Conservation (phyloP, 768 basidiomycete species). For the Coprinopsis sp. region DNA sequence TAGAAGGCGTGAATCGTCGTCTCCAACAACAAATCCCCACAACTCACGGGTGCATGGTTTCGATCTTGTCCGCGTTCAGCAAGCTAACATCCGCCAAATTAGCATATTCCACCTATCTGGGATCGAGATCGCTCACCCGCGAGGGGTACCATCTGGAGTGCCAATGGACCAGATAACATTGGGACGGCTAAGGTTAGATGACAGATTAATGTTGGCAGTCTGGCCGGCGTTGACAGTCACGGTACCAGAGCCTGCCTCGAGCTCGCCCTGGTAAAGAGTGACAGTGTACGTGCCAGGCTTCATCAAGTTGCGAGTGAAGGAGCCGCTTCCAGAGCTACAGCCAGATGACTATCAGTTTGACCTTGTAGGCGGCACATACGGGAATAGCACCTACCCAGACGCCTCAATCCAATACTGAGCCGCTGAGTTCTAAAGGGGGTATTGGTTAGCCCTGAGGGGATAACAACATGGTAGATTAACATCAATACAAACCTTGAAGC, state of each 20-base stretch:
- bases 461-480: not conserved
- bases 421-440: slow-evolving; percentile 35
- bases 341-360: not conserved
- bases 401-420: slow-evolving; percentile 45
- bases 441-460: not conserved
- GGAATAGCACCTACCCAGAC: slow-evolving; percentile 26
- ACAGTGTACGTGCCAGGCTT: slow-evolving; percentile 47
- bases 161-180: slow-evolving; percentile 42
- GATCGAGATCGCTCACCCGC: slow-evolving; percentile 24
- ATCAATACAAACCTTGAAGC: slow-evolving; percentile 31
- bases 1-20: slow-evolving; percentile 8
- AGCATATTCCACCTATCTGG: not conserved
- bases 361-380: not conserved
- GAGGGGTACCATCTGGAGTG: slow-evolving; percentile 42
- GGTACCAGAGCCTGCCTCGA: slow-evolving; percentile 38
- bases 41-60: slow-evolving; percentile 45
- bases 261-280: slow-evolving; percentile 42
- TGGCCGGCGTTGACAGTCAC: slow-evolving; percentile 38
- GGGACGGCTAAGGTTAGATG: slow-evolving; percentile 29
- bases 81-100: slow-evolving; percentile 23
- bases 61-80: slow-evolving; percentile 46
- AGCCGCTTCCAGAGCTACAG: slow-evolving; percentile 23
- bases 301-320: slow-evolving; percentile 40
- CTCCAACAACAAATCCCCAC: not conserved
- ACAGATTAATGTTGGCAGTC: slow-evolving; percentile 30